phyloP scores from a whole-genome alignment of 805 yeast species.

The Cyberlindnera saturnus region DNA sequence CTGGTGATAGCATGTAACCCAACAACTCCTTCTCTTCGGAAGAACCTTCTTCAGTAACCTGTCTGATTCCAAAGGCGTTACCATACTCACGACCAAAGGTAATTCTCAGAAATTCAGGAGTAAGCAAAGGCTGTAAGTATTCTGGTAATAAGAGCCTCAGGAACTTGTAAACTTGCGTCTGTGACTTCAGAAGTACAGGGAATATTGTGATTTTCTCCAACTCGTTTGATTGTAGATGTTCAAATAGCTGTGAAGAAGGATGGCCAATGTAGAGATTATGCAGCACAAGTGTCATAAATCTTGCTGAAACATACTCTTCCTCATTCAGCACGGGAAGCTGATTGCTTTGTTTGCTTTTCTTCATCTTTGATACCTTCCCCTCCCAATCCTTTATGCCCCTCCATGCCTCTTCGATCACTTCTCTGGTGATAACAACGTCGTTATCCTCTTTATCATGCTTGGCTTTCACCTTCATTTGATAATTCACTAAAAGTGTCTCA shows the following conservation, averaged over 20 bases:
- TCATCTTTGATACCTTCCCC: slow-evolving; percentile 25
- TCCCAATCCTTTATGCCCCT: slow-evolving; percentile 33
- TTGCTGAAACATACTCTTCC: slow-evolving; percentile 46
- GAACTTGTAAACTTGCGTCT: slow-evolving; percentile 42
- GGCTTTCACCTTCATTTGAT: slow-evolving; percentile 26
- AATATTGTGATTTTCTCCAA: slow-evolving; percentile 35
- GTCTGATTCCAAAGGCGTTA: slow-evolving; percentile 69
- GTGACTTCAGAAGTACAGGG: slow-evolving; percentile 43
- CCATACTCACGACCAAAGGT: slow-evolving; percentile 56
- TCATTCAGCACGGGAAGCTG: slow-evolving; percentile 42
- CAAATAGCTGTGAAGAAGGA: slow-evolving; percentile 25
- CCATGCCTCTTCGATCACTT: slow-evolving; percentile 32
- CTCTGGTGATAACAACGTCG: slow-evolving; percentile 9
- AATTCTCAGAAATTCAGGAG: slow-evolving; percentile 34
- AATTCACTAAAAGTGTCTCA: slow-evolving; percentile 24
- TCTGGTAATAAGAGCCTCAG: slow-evolving; percentile 34
- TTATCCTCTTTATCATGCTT: slow-evolving; percentile 6
- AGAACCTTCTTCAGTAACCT: slow-evolving; percentile 29
- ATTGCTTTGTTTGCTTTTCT: slow-evolving; percentile 29
- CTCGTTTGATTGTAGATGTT: slow-evolving; percentile 47
- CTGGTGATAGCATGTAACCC: slow-evolving; percentile 56
- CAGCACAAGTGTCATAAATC: slow-evolving; percentile 38
- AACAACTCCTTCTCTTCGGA: slow-evolving; percentile 46
- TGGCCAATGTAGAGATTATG: slow-evolving; percentile 24
- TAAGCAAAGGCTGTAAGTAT: slow-evolving; percentile 29